Evolutionary conservation across 2,329 filamentous ascomycete genomes (phyloP), one percentile per base, ranked within the genome.

Genomic region (Arthrobotrys sinensis): DNA sequence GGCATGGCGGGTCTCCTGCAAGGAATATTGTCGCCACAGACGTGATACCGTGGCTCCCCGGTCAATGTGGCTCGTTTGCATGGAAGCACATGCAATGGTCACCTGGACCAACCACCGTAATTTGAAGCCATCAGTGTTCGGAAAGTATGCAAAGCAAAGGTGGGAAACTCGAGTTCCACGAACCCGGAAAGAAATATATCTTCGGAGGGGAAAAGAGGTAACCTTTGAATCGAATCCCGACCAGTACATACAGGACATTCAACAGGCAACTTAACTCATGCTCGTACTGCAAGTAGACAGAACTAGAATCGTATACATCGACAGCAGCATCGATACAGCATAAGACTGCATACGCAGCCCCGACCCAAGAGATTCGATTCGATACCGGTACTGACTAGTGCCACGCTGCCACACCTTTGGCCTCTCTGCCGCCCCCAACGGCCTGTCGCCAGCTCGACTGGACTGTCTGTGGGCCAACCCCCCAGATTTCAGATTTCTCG

Each of bases 81-180:
- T 66, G 63, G 36, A 48, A 45, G 40, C 28, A 40, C 66, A 55
- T 71, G 72, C 72, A 65, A 63, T 46, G 73, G 73, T 77, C 73
- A 77, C 62, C 62, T 68, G 75, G 75, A 65, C 75, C 67, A 78
- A 71, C 75, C 67, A 71, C 73, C 75, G 75, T 62, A 72, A 67
- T 72, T 72, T 72, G 75, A 66, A 71, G 38, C 40, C 66, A 60
- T 38, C 53, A 45, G 66, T 57, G 40, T 43, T 45, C 34, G 53
- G 19, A 55, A 63, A 64, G 45, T 48, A 24, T 60, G 65, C 43
- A 71, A 16, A 50, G 65, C 43, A 71, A 16, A 50, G 32, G 40
- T 19, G 50, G 55, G 43, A 60, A 60, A 43, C 36, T 43, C 12
- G 62, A 69, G 65, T 71, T 70, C 69, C 65, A 71, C 73, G 46